A percentile compares a stretch with the other conserved stretches of the same genome.
phyloP scores from a whole-genome alignment of 2,329 filamentous ascomycete species.

The Aspergillus fischeri region DNA sequence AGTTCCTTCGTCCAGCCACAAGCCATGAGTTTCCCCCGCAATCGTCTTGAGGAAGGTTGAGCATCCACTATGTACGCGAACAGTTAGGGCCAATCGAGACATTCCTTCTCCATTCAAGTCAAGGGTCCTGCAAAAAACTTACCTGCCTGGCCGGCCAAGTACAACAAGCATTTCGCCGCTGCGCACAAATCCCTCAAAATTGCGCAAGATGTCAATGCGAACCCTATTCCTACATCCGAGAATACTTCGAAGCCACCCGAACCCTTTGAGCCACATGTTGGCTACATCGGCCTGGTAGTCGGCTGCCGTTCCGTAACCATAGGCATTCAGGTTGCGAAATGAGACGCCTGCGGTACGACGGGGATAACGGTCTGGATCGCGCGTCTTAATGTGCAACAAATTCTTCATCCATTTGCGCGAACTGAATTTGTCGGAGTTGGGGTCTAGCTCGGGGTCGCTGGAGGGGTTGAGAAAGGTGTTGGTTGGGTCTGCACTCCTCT shows the following conservation, averaged over 20 bases:
- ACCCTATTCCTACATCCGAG: slow-evolving; percentile 31
- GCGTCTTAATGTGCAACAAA: slow-evolving; percentile 28
- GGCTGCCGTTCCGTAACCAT: slow-evolving; percentile 40
- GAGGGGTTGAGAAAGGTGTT: slow-evolving; percentile 37
- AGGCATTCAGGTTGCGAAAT: slow-evolving; percentile 43
- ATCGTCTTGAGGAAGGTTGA: slow-evolving; percentile 83
- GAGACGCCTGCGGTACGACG: slow-evolving; percentile 37
- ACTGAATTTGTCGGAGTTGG: slow-evolving; percentile 39
- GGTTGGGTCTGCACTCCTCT: slow-evolving; percentile 19
- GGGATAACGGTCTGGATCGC: slow-evolving; percentile 30
- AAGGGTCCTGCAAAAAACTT: background rate
- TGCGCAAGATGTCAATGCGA: slow-evolving; percentile 56
- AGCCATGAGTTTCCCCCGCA: slow-evolving; percentile 76
- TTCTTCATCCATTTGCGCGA: slow-evolving; percentile 45
- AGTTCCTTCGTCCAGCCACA: slow-evolving; percentile 65
- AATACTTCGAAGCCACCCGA: slow-evolving; percentile 23
- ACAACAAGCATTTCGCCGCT: slow-evolving; percentile 55
- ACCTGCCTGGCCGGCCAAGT: slow-evolving; percentile 47
- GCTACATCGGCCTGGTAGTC: slow-evolving; percentile 45
- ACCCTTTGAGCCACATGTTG: slow-evolving; percentile 39
- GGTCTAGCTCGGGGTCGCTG: slow-evolving; percentile 38
- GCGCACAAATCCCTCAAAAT: slow-evolving; percentile 60
- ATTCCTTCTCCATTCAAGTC: background rate
- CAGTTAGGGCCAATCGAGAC: background rate
- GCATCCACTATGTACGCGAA: slow-evolving; percentile 47